A percentile compares a stretch with the other conserved stretches of the same genome.
phyloP scores from a whole-genome alignment of 441 rosid genomes.

The Viola pubescens region DNA sequence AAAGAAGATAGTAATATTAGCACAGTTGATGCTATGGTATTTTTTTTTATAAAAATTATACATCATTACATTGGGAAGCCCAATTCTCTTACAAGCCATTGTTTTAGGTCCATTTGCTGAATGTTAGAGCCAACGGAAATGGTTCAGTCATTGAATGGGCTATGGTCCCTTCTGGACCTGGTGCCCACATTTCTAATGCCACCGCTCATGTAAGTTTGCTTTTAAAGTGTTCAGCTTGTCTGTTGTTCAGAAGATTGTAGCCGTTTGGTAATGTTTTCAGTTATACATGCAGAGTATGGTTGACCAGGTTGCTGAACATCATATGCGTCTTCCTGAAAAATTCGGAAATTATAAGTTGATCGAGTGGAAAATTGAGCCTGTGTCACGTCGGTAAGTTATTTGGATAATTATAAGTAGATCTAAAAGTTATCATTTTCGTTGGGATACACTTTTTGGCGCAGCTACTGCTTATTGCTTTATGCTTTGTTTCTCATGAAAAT shows the following conservation, averaged over 20 bases:
- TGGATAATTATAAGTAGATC: neutral
- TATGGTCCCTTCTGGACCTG: slow-evolving; percentile 45
- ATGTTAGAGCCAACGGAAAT: slow-evolving; percentile 49
- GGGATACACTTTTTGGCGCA: neutral
- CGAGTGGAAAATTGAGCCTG: slow-evolving; percentile 57
- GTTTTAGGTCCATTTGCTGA: slow-evolving; percentile 53
- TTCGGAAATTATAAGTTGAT: slow-evolving; percentile 59
- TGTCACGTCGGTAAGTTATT: slow-evolving; percentile 30
- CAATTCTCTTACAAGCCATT: slow-evolving; percentile 11
- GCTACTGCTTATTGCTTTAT: neutral
- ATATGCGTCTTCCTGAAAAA: slow-evolving; percentile 46
- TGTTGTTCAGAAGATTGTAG: slow-evolving; percentile 1
- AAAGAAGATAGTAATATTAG: too few species aligned
- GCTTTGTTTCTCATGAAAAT: neutral
- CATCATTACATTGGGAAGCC: neutral
- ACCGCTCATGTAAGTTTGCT: slow-evolving; percentile 46
- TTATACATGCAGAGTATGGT: slow-evolving; percentile 47
- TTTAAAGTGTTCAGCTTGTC: neutral
- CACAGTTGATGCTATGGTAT: too few species aligned
- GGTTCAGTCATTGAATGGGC: slow-evolving; percentile 44
- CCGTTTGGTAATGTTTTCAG: slow-evolving; percentile 15
- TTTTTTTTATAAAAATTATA: too few species aligned
- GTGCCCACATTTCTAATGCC: slow-evolving; percentile 43
- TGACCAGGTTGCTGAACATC: slow-evolving; percentile 52
- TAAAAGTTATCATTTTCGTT: neutral